A percentile compares a stretch with the other conserved stretches of the same genome.
Evolutionary conservation across 176 grass and related monocot species (phyloP).

Genomic region (Tillandsia leiboldiana): DNA sequence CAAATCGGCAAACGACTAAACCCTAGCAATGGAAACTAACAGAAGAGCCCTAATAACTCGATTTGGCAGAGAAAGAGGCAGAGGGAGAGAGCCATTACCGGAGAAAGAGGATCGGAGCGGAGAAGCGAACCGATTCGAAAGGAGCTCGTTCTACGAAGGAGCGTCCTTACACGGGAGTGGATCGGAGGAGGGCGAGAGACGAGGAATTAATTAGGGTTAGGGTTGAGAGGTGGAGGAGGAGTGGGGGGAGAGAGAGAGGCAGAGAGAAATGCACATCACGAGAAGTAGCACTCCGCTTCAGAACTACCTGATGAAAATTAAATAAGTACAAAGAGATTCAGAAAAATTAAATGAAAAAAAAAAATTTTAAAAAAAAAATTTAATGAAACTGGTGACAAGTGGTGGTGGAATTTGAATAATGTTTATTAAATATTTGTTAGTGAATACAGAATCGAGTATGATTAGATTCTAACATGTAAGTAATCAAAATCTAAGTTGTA

Average conservation of each 20-base stretch:
- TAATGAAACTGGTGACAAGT: not conserved
- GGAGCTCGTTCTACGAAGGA: not conserved
- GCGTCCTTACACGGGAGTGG: not conserved
- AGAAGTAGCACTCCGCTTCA: not conserved
- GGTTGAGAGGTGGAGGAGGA: not conserved
- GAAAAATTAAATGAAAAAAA: not conserved
- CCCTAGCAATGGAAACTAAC: not conserved
- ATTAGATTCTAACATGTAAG: too few species aligned
- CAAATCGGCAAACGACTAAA: not conserved
- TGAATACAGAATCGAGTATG: too few species aligned
- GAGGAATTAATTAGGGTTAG: not conserved
- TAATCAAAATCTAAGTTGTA: too few species aligned
- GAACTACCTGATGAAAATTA: not conserved
- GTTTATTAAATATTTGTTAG: too few species aligned
- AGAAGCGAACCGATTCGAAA: not conserved
- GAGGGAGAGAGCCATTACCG: not conserved
- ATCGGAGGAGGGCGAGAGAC: not conserved
- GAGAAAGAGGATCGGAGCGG: not conserved
- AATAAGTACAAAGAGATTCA: not conserved
- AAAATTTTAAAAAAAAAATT: not conserved
- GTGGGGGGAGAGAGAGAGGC: not conserved
- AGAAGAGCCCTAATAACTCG: not conserved
- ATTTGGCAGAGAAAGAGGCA: not conserved
- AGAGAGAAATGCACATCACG: not conserved
- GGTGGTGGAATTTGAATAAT: not conserved